Percentiles rank a stretch among this genome's conserved stretches.
Evolutionary conservation across 2,329 filamentous ascomycete species (phyloP).

Genomic region (Colletotrichum shisoi): DNA sequence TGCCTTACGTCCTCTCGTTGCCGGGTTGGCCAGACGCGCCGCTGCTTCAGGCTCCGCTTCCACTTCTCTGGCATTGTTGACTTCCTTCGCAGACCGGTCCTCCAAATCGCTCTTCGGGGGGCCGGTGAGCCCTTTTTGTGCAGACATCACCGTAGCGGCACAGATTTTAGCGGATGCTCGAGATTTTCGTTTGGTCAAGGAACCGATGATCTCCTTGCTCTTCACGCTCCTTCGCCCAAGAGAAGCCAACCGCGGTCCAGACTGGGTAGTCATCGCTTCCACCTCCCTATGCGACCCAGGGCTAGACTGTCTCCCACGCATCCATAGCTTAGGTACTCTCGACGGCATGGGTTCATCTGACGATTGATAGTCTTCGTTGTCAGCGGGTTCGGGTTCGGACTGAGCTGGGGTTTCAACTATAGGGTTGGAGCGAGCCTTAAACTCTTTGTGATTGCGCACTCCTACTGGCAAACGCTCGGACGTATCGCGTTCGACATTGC

Average conservation of each 20-base stretch:
- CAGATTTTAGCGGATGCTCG: neutral
- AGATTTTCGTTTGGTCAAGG: conserved; percentile 34
- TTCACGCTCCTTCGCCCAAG: conserved; percentile 55
- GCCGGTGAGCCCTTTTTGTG: neutral
- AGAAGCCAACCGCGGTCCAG: conserved; percentile 50
- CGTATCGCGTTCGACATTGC: neutral
- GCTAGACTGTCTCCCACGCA: neutral
- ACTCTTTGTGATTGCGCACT: too few relatives aligned
- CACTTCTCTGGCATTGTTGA: neutral
- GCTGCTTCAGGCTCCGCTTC: neutral
- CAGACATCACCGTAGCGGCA: too few relatives aligned
- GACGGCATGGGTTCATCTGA: neutral
- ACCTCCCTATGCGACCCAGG: neutral
- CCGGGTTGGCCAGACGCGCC: conserved; percentile 52
- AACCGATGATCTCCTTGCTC: conserved; percentile 59
- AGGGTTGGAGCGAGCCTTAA: neutral
- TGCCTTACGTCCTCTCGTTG: conserved; percentile 62
- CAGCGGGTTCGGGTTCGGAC: neutral
- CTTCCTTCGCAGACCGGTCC: neutral
- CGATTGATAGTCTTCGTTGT: neutral
- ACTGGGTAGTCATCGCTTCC: neutral
- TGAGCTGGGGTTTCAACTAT: neutral
- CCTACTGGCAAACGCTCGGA: neutral
- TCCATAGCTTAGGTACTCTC: neutral
- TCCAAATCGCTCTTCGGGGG: neutral